Base-by-base conservation (phyloP, 495 filamentous ascomycete species). In the Aspergillus steynii region DNA sequence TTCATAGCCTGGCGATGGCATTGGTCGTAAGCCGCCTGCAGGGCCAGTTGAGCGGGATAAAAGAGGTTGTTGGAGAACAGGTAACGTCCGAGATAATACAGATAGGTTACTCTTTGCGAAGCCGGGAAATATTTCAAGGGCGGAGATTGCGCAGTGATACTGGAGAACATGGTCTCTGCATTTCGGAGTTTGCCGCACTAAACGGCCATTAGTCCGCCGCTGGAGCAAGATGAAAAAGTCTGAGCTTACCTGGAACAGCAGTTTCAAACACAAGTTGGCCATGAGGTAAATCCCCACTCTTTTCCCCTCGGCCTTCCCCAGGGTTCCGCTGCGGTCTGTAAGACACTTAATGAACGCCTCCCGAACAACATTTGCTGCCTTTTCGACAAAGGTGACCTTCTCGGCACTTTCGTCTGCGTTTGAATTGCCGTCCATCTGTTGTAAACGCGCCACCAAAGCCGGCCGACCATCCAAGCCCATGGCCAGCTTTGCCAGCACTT, bases 61-160 rank as follows among this genome's bases (percentile, higher is more conserved):
- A 90, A 96, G 65, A 96, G 87, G 49, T 83, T 88, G 61, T 90
- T 91, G 57, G 87, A 85, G 68, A 96, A 93, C 61, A 90, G 82
- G 68, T 93, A 97, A 46, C 93, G 89, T 31, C 94, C 94, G 20
- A 97, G 89, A 68, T 96, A 97, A 75, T 96, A 97, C 5, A 96
- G 86, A 70, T 93, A 98, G 26, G 94, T 93, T 29, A 96, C 90
- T 47, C 91, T 85, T 60, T 97, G 91, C 9, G 91, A 83, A n/a
- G 91, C 91, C 15, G 94, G 91, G 69, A 93, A 97, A 48, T 88
- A 78, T 3, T 80, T 77, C 15, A 96, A 80, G 0, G 90, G 90
- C 5, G 93, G 91, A 2, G 91, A 92, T 62, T 88, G 87, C 42
- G 91, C 86, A 63, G 85, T 88, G 67, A 98, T 91, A 66, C 96